Conservation (phyloP, 345 rosid genomes). For the Noccaea caerulescens region DNA sequence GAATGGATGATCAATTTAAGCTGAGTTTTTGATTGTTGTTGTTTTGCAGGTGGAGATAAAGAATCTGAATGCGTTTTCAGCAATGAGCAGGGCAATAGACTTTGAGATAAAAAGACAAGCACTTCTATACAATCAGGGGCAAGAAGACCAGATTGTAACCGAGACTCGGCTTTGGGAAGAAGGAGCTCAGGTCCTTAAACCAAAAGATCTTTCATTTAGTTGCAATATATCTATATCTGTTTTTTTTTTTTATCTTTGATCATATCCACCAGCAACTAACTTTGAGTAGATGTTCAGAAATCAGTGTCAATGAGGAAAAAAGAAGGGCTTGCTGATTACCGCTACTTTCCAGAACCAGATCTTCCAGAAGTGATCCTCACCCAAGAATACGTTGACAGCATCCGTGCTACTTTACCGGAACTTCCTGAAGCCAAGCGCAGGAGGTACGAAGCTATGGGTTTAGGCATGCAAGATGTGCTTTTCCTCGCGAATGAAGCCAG, state of each 20-base stretch:
- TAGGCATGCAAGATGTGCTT: slow-evolving; percentile 90
- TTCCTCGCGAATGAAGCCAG: slow-evolving; percentile 86
- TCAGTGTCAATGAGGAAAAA: slow-evolving; percentile 94
- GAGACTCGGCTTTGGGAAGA: slow-evolving; percentile 99
- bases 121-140: slow-evolving; percentile 67
- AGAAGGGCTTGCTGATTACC: slow-evolving; percentile 95
- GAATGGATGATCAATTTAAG: not conserved
- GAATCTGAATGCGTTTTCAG: slow-evolving; percentile 88
- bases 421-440: slow-evolving; percentile 90
- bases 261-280: slow-evolving; percentile 15
- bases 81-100: slow-evolving; percentile 88
- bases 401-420: slow-evolving; percentile 69
- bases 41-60: slow-evolving; percentile 84
- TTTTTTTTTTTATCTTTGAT: not conserved
- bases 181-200: slow-evolving; percentile 69
- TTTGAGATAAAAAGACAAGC: slow-evolving; percentile 86
- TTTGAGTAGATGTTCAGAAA: slow-evolving; percentile 57
- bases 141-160: slow-evolving; percentile 69
- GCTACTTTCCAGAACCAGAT: slow-evolving; percentile 97
- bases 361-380: slow-evolving; percentile 82
- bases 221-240: not conserved
- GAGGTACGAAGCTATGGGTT: slow-evolving; percentile 83
- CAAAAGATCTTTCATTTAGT: slow-evolving; percentile 20
- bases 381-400: slow-evolving; percentile 66
- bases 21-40: not conserved